Evolutionary conservation across 2,329 filamentous ascomycete genomes (phyloP).

Genomic region (Aaosphaeria arxii): DNA sequence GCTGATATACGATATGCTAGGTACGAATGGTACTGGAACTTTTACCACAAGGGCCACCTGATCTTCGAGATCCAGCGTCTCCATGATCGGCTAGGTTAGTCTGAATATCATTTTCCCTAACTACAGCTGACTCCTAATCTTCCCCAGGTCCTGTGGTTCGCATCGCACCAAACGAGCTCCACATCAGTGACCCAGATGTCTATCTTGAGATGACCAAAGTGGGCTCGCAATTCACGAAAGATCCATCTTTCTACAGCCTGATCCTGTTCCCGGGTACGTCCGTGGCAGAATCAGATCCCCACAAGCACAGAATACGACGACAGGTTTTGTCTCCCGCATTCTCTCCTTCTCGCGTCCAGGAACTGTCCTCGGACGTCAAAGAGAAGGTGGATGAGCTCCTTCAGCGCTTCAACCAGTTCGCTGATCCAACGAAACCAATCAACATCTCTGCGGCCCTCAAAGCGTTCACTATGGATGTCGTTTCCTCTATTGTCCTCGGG

Average conservation of each 20-base stretch:
- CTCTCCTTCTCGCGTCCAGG: conserved; percentile 6
- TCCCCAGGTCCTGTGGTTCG: conserved; percentile 12
- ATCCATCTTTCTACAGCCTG: conserved; percentile 11
- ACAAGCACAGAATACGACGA: conserved; percentile 6
- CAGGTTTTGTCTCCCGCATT: conserved; percentile 11
- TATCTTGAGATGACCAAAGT: conserved; percentile 10
- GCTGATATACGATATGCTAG: too few species aligned
- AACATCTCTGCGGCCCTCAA: conserved; percentile 5
- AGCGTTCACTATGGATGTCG: conserved; percentile 11
- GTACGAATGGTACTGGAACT: not conserved
- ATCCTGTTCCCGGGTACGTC: conserved; percentile 8
- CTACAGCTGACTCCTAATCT: too few species aligned
- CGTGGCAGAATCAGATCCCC: conserved; percentile 7
- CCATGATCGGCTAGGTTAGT: too few species aligned
- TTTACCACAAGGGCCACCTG: not conserved
- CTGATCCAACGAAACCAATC: conserved; percentile 1
- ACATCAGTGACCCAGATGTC: conserved; percentile 18
- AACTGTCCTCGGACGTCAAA: conserved; percentile 6
- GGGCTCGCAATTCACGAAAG: conserved; percentile 9
- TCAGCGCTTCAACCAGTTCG: conserved; percentile 2
- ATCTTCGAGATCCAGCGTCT: not conserved
- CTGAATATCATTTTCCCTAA: too few species aligned
- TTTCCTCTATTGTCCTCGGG: conserved; percentile 8
- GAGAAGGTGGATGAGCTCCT: conserved; percentile 7
- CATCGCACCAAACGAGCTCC: conserved; percentile 17